A percentile compares a stretch with the other conserved stretches of the same genome.
phyloP scores from a whole-genome alignment of 2,329 filamentous ascomycete genomes.

The Aureobasidium sp. region DNA sequence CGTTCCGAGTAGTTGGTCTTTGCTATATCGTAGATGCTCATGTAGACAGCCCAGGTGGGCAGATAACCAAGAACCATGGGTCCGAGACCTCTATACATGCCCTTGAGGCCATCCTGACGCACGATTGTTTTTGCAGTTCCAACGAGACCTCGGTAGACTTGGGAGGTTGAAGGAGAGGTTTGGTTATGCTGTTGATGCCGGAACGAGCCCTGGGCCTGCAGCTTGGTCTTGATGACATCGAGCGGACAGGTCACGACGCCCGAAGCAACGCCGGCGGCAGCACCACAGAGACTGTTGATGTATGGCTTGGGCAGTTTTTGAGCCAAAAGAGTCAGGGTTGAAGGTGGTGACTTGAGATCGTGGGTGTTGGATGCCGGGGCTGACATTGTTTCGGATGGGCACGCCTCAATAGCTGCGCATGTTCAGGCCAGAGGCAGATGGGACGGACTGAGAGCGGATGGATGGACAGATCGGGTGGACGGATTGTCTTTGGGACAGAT shows the following conservation, averaged over 20 bases:
- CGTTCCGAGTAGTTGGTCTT: constrained; percentile 64
- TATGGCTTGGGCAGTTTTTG: constrained; percentile 45
- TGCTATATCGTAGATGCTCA: constrained; percentile 89
- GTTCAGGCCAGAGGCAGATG: constrained; percentile 10
- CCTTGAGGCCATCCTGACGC: constrained; percentile 76
- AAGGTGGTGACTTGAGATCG: constrained; percentile 19
- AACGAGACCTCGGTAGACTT: constrained; percentile 73
- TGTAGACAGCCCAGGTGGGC: constrained; percentile 96
- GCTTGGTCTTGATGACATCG: constrained; percentile 97
- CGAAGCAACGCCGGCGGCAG: constrained; percentile 82
- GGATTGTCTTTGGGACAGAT: not conserved
- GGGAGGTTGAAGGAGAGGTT: constrained; percentile 36
- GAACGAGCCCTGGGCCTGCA: constrained; percentile 91
- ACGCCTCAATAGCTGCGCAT: constrained; percentile 10
- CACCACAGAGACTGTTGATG: constrained; percentile 78
- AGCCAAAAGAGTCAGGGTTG: constrained; percentile 17
- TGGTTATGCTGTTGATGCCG: constrained; percentile 32
- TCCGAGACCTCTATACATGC: constrained; percentile 86
- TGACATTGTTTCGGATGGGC: constrained; percentile 5
- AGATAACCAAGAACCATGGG: constrained; percentile 94
- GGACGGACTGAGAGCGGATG: not conserved
- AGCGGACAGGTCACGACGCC: constrained; percentile 93
- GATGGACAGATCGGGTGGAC: not conserved
- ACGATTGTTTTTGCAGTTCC: constrained; percentile 83
- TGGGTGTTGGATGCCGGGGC: constrained; percentile 20